phyloP scores from a whole-genome alignment of 495 filamentous ascomycete genomes.

The Hypoxylon perforatum region DNA sequence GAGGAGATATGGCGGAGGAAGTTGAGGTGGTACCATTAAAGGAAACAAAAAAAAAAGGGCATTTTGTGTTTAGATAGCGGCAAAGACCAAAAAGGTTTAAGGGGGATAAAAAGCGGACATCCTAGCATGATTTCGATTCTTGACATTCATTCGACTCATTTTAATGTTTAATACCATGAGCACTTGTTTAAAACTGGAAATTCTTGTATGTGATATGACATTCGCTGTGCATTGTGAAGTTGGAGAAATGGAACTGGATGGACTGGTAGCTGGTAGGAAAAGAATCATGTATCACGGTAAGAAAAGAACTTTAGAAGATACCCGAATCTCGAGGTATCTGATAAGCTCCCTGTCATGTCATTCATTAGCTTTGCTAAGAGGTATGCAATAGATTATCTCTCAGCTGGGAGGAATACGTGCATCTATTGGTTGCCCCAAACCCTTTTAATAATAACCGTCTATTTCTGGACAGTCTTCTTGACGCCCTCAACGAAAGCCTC shows the following conservation, averaged over 20 bases:
- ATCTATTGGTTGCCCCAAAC: background rate
- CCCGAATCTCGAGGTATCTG: background rate
- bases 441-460: background rate
- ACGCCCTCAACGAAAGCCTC: conserved; percentile 91
- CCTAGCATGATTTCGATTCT: too few species aligned
- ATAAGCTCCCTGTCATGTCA: background rate
- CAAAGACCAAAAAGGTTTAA: too few species aligned
- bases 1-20: conserved; percentile 57
- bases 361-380: background rate
- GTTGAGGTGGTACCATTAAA: conserved; percentile 50
- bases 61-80: too few species aligned
- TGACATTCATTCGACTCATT: conserved; percentile 20
- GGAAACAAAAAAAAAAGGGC: too few species aligned
- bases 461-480: conserved; percentile 74
- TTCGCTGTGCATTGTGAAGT: background rate
- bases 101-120: too few species aligned
- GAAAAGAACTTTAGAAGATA: too few species aligned
- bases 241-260: too few species aligned
- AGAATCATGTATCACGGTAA: too few species aligned
- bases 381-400: background rate
- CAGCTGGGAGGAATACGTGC: background rate
- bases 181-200: conserved; percentile 25
- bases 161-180: conserved; percentile 37
- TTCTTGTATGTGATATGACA: too few species aligned
- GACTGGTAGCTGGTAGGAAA: too few species aligned